Conservation (phyloP, 192 early-diverging fungal species). For the Diversispora eburnea region DNA sequence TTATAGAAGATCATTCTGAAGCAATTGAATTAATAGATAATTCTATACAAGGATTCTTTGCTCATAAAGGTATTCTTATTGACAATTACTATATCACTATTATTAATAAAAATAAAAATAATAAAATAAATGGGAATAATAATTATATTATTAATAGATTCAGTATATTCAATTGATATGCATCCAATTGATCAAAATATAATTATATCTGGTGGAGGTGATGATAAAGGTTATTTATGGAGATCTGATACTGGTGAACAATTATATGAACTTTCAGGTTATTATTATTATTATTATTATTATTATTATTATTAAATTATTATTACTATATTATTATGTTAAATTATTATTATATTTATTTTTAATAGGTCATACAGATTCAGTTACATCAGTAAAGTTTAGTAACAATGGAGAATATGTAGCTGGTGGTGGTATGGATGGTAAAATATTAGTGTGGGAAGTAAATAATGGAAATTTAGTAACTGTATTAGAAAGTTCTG, state of each 20-base stretch:
- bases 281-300: background rate
- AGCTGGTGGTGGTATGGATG: constrained; percentile 96
- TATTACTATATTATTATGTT: background rate
- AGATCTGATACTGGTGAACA: constrained; percentile 74
- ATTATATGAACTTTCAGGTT: constrained; percentile 53
- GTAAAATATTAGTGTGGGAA: constrained; percentile 76
- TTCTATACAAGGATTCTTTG: constrained; percentile 89
- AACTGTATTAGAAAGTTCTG: constrained; percentile 76
- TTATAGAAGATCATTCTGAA: constrained; percentile 38
- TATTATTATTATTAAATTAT: too few relatives aligned
- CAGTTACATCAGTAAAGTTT: constrained; percentile 79
- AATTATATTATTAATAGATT: constrained; percentile 48
- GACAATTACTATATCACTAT: background rate
- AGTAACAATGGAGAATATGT: constrained; percentile 78
- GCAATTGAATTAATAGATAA: constrained; percentile 70
- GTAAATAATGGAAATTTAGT: constrained; percentile 59
- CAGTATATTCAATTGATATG: constrained; percentile 82
- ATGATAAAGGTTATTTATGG: constrained; percentile 93
- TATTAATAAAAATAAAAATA: too few relatives aligned
- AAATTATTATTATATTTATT: background rate
- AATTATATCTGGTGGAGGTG: constrained; percentile 82
- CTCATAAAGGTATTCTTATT: constrained; percentile 63
- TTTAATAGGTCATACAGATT: constrained; percentile 77
- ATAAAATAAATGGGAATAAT: background rate
- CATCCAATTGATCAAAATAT: constrained; percentile 70